Evolutionary conservation across 2,329 filamentous ascomycete genomes (phyloP), one percentile per base, ranked within the genome.

Genomic region (Aureobasidium musti): DNA sequence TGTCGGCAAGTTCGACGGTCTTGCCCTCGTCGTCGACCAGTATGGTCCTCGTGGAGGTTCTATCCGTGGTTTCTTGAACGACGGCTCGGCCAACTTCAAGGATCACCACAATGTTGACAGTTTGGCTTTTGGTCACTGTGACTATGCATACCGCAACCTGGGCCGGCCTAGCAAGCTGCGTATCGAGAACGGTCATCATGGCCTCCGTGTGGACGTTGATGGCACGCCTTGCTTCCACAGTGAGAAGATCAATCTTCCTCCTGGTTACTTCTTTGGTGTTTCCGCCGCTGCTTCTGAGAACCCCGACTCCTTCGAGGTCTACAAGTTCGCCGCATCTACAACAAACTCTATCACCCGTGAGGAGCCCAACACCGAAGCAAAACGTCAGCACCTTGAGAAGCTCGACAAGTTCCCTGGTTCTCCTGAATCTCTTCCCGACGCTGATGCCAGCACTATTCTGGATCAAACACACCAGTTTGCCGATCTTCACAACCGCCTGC

Each of bases 241-340:
- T 63, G 81, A 88, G 77, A 90, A 84, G 82, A 84, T 98, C 73
- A 83, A 82, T 68, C 84, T 99, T 28, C 95, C 94, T 3, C 63
- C 70, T 23, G 91, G 91, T 71, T 96, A 98, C 81, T 85, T 86
- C 76, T 91, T 97, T 71, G 95, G 95, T 72, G 81, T 99, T 71
- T 92, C 90, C 14, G 95, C 94, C 49, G 91, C 91, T 19, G 94
- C 91, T 3, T 91, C 91, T 35, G 94, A 98, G 71, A 93, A 88
- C 73, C 92, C 95, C 0, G 95, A 99, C 79, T 96, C 92, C 5
- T 96, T 97, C 74, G 95, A 99, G 79, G 78, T 97, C 71, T 95
- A 93, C 82, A 96, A 94, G 76, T 85, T 98, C 75, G 84, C 90
- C 41, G 86, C 95, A 61, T 86, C 88, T 74, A 88, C 72, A 67